phyloP scores from a whole-genome alignment of 345 rosid genomes.

The Melaleuca alternifolia region DNA sequence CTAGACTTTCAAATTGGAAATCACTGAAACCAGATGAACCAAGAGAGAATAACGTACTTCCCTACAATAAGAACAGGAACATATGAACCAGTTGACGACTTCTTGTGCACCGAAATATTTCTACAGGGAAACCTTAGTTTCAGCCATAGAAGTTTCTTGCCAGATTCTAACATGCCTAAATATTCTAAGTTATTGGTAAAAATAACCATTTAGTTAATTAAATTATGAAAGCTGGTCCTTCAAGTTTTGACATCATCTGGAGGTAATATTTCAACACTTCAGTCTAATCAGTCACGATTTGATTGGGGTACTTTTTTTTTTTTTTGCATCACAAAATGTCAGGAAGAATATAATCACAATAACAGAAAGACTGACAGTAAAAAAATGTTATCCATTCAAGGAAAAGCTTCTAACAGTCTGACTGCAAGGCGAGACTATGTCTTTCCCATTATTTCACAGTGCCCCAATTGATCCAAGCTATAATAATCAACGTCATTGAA shows the following conservation, averaged over 20 bases:
- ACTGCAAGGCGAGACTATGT: neutral
- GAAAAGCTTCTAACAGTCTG: neutral
- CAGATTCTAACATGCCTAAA: neutral
- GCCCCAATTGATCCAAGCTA: neutral
- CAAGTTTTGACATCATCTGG: neutral
- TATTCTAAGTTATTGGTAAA: neutral
- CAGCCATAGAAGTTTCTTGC: neutral
- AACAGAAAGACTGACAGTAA: neutral
- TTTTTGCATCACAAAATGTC: neutral
- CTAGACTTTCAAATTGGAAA: neutral
- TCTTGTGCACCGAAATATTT: neutral
- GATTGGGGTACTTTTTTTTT: neutral
- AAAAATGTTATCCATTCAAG: neutral
- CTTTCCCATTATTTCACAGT: neutral
- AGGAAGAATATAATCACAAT: neutral
- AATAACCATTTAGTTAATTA: neutral
- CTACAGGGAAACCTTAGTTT: neutral
- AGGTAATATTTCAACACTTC: neutral
- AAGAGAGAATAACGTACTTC: neutral
- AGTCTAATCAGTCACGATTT: neutral
- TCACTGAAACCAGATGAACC: neutral
- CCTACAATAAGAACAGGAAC: neutral
- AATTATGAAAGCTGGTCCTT: neutral
- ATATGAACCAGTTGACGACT: neutral
- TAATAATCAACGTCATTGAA: neutral